Base-by-base conservation (phyloP, 148 eudicot species). In the Tetragonia tetragonoides region DNA sequence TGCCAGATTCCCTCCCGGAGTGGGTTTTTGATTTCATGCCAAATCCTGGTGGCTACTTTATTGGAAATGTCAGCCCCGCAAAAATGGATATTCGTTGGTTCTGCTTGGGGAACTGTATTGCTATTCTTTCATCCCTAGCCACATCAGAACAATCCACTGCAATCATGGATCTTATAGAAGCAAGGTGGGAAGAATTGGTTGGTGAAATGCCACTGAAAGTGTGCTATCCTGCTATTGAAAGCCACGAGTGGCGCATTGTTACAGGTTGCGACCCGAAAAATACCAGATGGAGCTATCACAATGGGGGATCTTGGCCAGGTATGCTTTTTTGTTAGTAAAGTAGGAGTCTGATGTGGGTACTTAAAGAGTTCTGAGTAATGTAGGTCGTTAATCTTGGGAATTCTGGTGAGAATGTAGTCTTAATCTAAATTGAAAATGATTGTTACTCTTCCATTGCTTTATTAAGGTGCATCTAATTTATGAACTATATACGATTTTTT, bases 261-360 rank as follows among this genome's bases (percentile, higher is more conserved):
- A 94, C 98, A 10, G 98, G 98, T 68, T 90, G 98, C 83, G 98
- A 94, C 77, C 97, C 98, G 3, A 94, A 94, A 74, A 94, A 94
- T 68, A 94, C 98, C 37, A 83, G 98, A 84, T 94, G 98, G 98
- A 94, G 98, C 72, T 94, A 94, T 79, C 98, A 94, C 81, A 94
- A 94, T 74, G 98, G 94, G 42, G 98, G 98, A 51, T 94, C 98
- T 40, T 94, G 98, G 98, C 98, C 98, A 84, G 98, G 98, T 94
- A 91, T 61, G 69, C 68, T 4, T 39, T 24, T 53, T 64, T 10
- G 5, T 40, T 6, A 17, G 34, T n/a, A 20, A 41, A 9, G 10
- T 42, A 3, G 7, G 2, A 20, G 8, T 68, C 20, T 68, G 53
- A 17, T 70, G 20, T 56, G 60, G 60, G 60, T 16, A 18, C n/a